phyloP scores from a whole-genome alignment of 768 basidiomycete species.

The Tylopilus sp. region DNA sequence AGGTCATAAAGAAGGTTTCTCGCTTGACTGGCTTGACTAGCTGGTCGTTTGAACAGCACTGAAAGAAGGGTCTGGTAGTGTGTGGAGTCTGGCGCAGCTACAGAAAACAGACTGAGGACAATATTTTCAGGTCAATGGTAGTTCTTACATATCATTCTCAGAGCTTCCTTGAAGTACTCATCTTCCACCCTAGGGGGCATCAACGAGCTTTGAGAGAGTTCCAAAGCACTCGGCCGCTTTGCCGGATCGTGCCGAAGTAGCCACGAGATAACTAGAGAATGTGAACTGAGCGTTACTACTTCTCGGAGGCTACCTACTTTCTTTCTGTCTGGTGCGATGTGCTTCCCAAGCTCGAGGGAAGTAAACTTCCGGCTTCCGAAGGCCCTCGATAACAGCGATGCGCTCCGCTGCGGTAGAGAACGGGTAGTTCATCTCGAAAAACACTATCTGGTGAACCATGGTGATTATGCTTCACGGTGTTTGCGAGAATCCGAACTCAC shows the following conservation, averaged over 20 bases:
- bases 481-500: constrained; percentile 41
- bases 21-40: constrained; percentile 56
- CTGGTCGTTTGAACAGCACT: constrained; percentile 72
- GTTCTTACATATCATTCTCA: constrained; percentile 66
- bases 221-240: constrained; percentile 75
- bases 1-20: constrained; percentile 74
- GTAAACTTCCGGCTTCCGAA: constrained; percentile 67
- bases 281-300: constrained; percentile 4
- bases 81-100: constrained; percentile 77
- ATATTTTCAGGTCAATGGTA: background rate
- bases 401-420: constrained; percentile 84
- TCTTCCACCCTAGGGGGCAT: constrained; percentile 78
- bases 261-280: constrained; percentile 65
- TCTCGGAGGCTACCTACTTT: constrained; percentile 49
- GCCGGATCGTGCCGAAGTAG: constrained; percentile 80
- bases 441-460: constrained; percentile 64
- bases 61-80: constrained; percentile 77
- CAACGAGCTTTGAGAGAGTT: constrained; percentile 75
- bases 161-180: constrained; percentile 79
- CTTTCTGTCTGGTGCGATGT: constrained; percentile 55
- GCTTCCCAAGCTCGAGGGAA: constrained; percentile 79
- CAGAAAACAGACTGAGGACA: background rate
- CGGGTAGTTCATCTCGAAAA: constrained; percentile 93
- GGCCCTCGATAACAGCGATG: constrained; percentile 73
- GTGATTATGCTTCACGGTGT: background rate